Base-by-base conservation (phyloP, 2,329 filamentous ascomycete species). In the Neofusicoccum laricinum region DNA sequence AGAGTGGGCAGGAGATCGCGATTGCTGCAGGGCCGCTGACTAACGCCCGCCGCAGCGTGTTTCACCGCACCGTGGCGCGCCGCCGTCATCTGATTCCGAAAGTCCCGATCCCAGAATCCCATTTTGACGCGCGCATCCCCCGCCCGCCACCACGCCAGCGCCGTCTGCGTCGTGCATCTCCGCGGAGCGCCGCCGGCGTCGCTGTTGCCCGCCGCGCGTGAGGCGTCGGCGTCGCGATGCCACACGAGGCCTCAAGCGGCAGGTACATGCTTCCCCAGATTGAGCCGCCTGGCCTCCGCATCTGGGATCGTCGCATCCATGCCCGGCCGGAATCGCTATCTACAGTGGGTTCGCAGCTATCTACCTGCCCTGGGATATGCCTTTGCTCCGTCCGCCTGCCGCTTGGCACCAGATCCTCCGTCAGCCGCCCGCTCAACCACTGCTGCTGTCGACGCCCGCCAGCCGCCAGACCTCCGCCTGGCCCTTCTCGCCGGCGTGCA, bases 401-500 rank as follows among this genome's bases (percentile, higher is more conserved):
- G 15, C 55, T 59, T 46, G 55, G 55, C 41, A 38, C 41, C 12
- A 15, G 34, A 46, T 59, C 55, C 55, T 46, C 41, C 41, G 55
- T 59, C 25, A 46, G 55, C 55, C 30, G 21, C 30, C 53, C 46
- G 48, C 19, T 63, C 61, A 63, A 55, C 40, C 61, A 25, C 51
- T 57, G 50, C 51, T 19, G 51, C 46, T 58, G 41, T 46, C 55
- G 15, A 64, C 57, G 63, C 67, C 67, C 7, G 67, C 67, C 61
- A 70, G 66, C 61, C 67, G 64, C 76, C 76, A 78, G n/a, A 73
- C 66, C 32, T 71, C 70, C 67, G 74, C 75, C 68, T 72, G 69
- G 67, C 69, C 72, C 68, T 73, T 70, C 30, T 72, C 68, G 12
- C 45, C 48, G 62, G 72, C 70, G 67, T 76, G 80, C 58, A 84